Base-by-base conservation (phyloP, 2,329 filamentous ascomycete species). In the Dryadomyces quercus-mongolicae region DNA sequence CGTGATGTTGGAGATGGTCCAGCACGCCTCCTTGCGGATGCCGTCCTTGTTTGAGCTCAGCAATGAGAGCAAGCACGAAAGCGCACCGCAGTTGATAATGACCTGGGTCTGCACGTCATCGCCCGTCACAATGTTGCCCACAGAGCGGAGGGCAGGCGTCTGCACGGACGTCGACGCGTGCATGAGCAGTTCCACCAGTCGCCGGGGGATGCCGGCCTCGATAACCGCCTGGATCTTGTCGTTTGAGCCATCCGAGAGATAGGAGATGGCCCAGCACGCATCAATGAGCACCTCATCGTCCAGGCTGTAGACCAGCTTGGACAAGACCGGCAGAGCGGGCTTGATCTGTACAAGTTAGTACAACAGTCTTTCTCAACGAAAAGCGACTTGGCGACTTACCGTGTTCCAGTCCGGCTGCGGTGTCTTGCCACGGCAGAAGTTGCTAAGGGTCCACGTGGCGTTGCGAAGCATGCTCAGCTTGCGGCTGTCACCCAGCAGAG, bases 141-240 rank as follows among this genome's bases (percentile, higher is more conserved):
- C 93, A 0, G 93, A 98, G 62, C 93, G 87, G 55, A 98, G 86
- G 49, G 93, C 93, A 47, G 93, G 93, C 3, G 93, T 98, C 75
- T 98, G 93, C 54, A 98, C 93, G 0, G 93, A 97, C 56, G 93
- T 98, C 20, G 93, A 97, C 43, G 91, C 90, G 68, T 98, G 93
- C 86, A 96, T 96, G 60, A 98, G 81, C 54, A 98, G 81, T 77
- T 98, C 93, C 5, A 98, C 93, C 8, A 98, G 82, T 59, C 93
- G 86, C 60, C 93, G 91, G 58, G 93, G 93, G 59, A 98, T 98
- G 61, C 93, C 92, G 47, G 92, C 93, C 74, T 98, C 93, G 64
- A 98, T 97, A 54, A 98, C 93, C 49, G 93, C 92, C 73, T 98
- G 93, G 60, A 98, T 98, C 78, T 98, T 98, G 67, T 98, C 93